These are phyloP conservation scores for Haberlea rhodopensis DNA, from an alignment of 257 asterid genomes.

Conservation along the genomic window DNA sequence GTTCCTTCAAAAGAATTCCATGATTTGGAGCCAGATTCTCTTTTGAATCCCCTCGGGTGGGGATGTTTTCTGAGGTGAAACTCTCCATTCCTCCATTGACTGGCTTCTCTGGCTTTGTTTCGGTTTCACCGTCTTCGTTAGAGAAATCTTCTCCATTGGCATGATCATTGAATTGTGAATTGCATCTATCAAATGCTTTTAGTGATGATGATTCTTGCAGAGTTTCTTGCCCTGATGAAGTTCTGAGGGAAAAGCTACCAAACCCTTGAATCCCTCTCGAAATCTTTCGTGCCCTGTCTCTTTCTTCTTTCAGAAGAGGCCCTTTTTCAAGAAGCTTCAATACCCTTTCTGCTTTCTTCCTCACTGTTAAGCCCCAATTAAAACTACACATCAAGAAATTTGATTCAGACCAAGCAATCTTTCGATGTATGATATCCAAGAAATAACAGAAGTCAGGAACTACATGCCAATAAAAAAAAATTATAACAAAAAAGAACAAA, in stretches of 20 bases:
- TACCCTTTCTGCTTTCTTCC: slow-evolving; percentile 65
- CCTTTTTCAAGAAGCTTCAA: slow-evolving; percentile 64
- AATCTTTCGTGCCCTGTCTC: slow-evolving; percentile 58
- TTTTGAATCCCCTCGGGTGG: slow-evolving; percentile 30
- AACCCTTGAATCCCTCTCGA: slow-evolving; percentile 83
- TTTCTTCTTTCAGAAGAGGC: slow-evolving; percentile 64
- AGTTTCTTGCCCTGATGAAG: slow-evolving; percentile 32
- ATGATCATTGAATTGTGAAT: slow-evolving; percentile 51
- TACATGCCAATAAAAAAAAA: too few relatives aligned
- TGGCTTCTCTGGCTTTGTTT: slow-evolving; percentile 15
- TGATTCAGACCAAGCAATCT: background rate
- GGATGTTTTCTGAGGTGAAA: slow-evolving; percentile 9
- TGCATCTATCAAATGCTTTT: slow-evolving; percentile 46
- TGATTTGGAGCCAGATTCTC: slow-evolving; percentile 47
- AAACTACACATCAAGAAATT: slow-evolving; percentile 62
- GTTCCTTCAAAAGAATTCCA: too few relatives aligned
- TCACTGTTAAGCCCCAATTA: slow-evolving; percentile 76
- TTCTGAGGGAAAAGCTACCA: slow-evolving; percentile 62
- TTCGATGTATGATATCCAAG: background rate
- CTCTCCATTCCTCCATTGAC: slow-evolving; percentile 21
- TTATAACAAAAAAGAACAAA: too few relatives aligned
- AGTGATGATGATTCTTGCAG: slow-evolving; percentile 33
- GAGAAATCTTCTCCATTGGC: slow-evolving; percentile 34
- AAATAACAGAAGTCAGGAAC: too few relatives aligned
- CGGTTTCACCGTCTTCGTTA: slow-evolving; percentile 6